A percentile compares a stretch with the other conserved stretches of the same genome.
Conservation (phyloP, 495 filamentous ascomycete species). For the Pyrenula aspistea region DNA sequence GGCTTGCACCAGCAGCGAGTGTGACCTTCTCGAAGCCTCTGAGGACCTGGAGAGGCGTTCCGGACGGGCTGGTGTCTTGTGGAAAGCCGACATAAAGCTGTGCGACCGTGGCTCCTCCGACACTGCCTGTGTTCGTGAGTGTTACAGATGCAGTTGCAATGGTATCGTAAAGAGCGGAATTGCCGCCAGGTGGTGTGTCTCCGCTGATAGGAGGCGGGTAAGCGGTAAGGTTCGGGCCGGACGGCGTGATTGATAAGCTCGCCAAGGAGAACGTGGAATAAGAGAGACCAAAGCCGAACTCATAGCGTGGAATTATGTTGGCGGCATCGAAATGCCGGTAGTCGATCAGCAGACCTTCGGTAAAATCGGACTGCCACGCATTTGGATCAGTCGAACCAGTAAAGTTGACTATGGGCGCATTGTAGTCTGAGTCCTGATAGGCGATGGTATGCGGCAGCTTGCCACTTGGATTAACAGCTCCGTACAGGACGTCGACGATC, state of each 20-base stretch:
- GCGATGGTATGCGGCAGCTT: conserved; percentile 66
- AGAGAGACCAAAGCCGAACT: conserved; percentile 62
- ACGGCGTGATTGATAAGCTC: conserved; percentile 21
- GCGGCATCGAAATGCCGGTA: conserved; percentile 54
- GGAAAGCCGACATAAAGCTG: conserved; percentile 56
- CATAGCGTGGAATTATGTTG: conserved; percentile 52
- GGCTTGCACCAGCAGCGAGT: conserved; percentile 27
- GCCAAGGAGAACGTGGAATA: conserved; percentile 53
- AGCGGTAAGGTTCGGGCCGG: conserved; percentile 17
- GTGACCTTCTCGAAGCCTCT: conserved; percentile 54
- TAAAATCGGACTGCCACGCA: conserved; percentile 47
- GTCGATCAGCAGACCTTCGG: conserved; percentile 54
- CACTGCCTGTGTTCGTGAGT: conserved; percentile 43
- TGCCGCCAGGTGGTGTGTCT: conserved; percentile 40
- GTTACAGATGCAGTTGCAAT: conserved; percentile 37
- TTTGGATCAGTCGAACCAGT: conserved; percentile 19
- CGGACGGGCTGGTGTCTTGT: background rate
- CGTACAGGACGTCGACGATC: conserved; percentile 47
- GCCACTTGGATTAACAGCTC: conserved; percentile 44
- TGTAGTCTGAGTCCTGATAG: conserved; percentile 48
- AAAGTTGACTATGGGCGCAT: conserved; percentile 40
- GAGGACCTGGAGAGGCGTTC: conserved; percentile 14
- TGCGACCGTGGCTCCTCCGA: conserved; percentile 40
- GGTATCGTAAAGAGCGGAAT: conserved; percentile 43
- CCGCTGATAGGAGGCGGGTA: conserved; percentile 23